A percentile compares a stretch with the other conserved stretches of the same genome.
Conservation (phyloP, 2,329 filamentous ascomycete genomes). For the Colletotrichum lentis region DNA sequence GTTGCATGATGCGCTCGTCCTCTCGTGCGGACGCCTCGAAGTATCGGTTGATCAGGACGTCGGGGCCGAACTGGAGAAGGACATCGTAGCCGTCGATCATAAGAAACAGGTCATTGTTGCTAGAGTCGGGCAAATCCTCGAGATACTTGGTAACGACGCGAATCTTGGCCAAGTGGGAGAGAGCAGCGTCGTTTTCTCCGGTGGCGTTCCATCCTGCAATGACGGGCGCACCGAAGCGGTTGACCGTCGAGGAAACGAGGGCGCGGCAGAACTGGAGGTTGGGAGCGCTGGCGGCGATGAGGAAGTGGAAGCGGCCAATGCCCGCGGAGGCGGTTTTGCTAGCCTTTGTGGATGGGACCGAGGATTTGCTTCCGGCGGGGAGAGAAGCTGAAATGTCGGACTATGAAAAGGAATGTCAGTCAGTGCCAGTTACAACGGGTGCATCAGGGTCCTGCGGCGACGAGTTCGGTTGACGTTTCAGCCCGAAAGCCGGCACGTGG, state of each 20-base stretch:
- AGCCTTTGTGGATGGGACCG: constrained; percentile 15
- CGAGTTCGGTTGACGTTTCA: constrained; percentile 33
- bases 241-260: constrained; percentile 49
- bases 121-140: constrained; percentile 41
- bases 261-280: constrained; percentile 52
- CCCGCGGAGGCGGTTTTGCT: constrained; percentile 22
- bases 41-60: constrained; percentile 70
- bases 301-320: constrained; percentile 46
- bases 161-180: constrained; percentile 52
- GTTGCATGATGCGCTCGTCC: constrained; percentile 59
- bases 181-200: constrained; percentile 47
- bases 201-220: constrained; percentile 51
- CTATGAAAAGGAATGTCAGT: constrained; percentile 33
- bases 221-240: constrained; percentile 50
- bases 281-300: constrained; percentile 50
- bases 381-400: constrained; percentile 36
- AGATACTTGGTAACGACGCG: constrained; percentile 50
- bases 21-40: constrained; percentile 61
- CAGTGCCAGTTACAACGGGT: constrained; percentile 27
- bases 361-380: constrained; percentile 30
- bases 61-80: constrained; percentile 71
- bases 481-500: constrained; percentile 23
- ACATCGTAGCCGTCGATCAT: constrained; percentile 71
- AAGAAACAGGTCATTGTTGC: constrained; percentile 67
- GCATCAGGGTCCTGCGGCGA: constrained; percentile 20